phyloP scores from a whole-genome alignment of 2,329 filamentous ascomycete species.

The Cladophialophora yegresii region DNA sequence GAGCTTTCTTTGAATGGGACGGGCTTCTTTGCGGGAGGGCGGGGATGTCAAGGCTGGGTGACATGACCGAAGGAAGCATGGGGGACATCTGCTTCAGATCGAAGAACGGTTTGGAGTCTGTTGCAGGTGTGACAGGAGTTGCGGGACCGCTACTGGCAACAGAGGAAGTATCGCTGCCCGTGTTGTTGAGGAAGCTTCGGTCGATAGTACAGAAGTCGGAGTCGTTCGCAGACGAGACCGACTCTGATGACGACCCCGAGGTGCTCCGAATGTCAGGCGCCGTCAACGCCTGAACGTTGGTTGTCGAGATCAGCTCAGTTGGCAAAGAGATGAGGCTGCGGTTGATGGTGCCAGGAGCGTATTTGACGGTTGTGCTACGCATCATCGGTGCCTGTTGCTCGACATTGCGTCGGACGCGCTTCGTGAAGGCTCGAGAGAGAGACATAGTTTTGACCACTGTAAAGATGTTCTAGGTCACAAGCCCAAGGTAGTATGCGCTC shows the following conservation, averaged over 20 bases:
- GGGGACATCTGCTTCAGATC: conserved; percentile 68
- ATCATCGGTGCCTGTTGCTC: conserved; percentile 47
- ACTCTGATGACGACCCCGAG: conserved; percentile 54
- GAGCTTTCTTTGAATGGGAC: conserved; percentile 85
- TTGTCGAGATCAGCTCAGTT: conserved; percentile 84
- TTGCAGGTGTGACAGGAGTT: conserved; percentile 54
- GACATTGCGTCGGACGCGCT: conserved; percentile 51
- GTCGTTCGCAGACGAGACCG: conserved; percentile 61
- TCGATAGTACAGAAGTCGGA: conserved; percentile 58
- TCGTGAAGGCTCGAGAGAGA: conserved; percentile 51
- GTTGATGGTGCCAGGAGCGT: conserved; percentile 49
- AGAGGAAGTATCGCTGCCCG: conserved; percentile 50
- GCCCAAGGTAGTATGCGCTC: background rate
- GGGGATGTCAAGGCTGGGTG: conserved; percentile 58
- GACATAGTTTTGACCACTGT: conserved; percentile 37
- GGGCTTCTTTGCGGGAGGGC: conserved; percentile 74
- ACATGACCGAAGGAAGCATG: conserved; percentile 58
- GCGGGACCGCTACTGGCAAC: conserved; percentile 41
- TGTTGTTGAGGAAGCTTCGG: conserved; percentile 52
- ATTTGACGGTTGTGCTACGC: conserved; percentile 49
- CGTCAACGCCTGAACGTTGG: conserved; percentile 94
- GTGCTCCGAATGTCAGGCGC: conserved; percentile 72
- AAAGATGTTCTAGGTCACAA: conserved; percentile 4
- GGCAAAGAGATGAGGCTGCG: conserved; percentile 73
- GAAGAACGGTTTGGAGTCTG: conserved; percentile 59